These are phyloP conservation scores for Coemansia sp. DNA, from an alignment of 192 early-diverging fungal species.

Conservation along the genomic window DNA sequence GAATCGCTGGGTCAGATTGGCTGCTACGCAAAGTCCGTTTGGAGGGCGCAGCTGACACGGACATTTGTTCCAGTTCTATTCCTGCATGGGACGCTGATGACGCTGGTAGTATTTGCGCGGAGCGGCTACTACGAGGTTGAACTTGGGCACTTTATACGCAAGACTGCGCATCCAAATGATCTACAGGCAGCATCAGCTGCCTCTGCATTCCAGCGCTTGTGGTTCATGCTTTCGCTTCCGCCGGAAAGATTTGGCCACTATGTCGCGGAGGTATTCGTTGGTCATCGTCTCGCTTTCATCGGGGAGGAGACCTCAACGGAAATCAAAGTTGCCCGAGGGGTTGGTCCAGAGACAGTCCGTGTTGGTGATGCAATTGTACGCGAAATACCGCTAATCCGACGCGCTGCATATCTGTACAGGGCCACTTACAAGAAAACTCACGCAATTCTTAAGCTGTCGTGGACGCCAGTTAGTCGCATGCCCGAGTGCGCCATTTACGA, in stretches of 20 bases:
- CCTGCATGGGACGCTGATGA: conserved; percentile 2
- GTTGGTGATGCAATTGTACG: neutral
- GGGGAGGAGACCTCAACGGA: neutral
- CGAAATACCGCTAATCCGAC: neutral
- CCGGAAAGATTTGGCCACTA: neutral
- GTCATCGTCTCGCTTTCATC: neutral
- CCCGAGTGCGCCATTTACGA: conserved; percentile 14
- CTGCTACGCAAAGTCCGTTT: conserved; percentile 7
- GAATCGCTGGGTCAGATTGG: conserved; percentile 17
- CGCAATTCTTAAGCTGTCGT: conserved; percentile 3
- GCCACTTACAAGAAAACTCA: neutral
- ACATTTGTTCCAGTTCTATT: conserved; percentile 5
- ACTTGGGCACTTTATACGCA: neutral
- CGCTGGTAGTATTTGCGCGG: conserved; percentile 17
- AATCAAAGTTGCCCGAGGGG: neutral
- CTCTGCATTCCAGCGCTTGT: neutral
- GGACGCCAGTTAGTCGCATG: neutral
- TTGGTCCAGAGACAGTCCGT: neutral
- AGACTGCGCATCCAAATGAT: neutral
- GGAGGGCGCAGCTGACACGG: conserved; percentile 6
- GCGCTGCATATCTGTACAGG: neutral
- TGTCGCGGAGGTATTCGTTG: neutral
- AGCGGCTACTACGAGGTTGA: neutral
- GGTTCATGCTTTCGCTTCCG: neutral
- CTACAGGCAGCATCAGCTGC: too few species aligned